Evolutionary conservation across 192 early-diverging fungal genomes (phyloP).

Genomic region (Pilaira anomala): DNA sequence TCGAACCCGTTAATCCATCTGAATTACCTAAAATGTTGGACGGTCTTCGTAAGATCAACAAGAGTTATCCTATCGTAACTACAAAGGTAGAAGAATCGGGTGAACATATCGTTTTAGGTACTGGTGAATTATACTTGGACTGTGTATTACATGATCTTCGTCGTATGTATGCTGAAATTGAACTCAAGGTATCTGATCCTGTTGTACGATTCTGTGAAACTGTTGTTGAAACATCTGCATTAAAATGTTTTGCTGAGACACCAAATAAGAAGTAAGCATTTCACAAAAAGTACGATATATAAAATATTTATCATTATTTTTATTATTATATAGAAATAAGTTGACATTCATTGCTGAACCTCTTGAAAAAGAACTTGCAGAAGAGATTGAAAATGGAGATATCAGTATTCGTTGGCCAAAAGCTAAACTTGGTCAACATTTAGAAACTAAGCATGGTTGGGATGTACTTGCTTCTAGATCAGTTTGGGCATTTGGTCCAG

Average conservation of each 20-base stretch:
- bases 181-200: slow-evolving; percentile 97
- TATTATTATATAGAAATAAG: slow-evolving; percentile 68
- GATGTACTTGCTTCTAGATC: slow-evolving; percentile 89
- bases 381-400: slow-evolving; percentile 83
- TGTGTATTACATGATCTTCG: slow-evolving; percentile 96
- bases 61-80: slow-evolving; percentile 85
- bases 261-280: slow-evolving; percentile 91
- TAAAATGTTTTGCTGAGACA: slow-evolving; percentile 96
- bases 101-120: slow-evolving; percentile 92
- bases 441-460: slow-evolving; percentile 88
- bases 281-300: background rate
- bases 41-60: slow-evolving; percentile 93
- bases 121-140: slow-evolving; percentile 96
- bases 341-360: slow-evolving; percentile 95
- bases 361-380: slow-evolving; percentile 84
- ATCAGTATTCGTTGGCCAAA: slow-evolving; percentile 74
- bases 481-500: slow-evolving; percentile 98
- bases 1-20: slow-evolving; percentile 96
- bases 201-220: slow-evolving; percentile 96
- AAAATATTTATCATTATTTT: background rate
- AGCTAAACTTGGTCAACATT: slow-evolving; percentile 71
- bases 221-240: slow-evolving; percentile 86
- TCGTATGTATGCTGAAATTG: slow-evolving; percentile 90
- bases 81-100: slow-evolving; percentile 95
- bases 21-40: slow-evolving; percentile 98